Conservation (phyloP, 345 rosid genomes). For the Draba incana region DNA sequence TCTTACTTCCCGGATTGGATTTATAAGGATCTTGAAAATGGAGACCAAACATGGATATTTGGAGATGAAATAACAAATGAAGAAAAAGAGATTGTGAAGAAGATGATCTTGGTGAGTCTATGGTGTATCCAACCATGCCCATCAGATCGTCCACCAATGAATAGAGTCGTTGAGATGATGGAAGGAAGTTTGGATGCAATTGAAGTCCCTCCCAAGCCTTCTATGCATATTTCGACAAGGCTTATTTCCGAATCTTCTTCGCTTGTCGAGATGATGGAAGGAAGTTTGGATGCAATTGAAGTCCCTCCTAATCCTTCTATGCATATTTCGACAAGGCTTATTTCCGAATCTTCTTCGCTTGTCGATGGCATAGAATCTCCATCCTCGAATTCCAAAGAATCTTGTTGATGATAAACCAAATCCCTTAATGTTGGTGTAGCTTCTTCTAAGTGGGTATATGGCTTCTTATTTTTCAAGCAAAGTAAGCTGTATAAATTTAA, state of each 20-base stretch:
- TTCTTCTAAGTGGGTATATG: too few species aligned
- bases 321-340: neutral
- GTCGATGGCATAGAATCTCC: too few species aligned
- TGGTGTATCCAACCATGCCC: too few species aligned
- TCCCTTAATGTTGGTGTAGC: too few species aligned
- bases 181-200: constrained; percentile 12
- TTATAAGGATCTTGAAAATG: constrained; percentile 11
- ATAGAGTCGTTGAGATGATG: constrained; percentile 5
- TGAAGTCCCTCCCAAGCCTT: constrained; percentile 8
- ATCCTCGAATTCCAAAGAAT: too few species aligned
- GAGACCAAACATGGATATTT: neutral
- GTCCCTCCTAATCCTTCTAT: constrained; percentile 1
- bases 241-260: neutral
- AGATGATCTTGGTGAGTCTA: too few species aligned
- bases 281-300: constrained; percentile 1
- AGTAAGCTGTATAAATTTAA: too few species aligned
- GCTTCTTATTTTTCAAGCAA: too few species aligned
- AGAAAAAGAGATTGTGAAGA: too few species aligned
- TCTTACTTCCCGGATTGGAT: constrained; percentile 18
- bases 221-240: neutral
- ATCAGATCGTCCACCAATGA: too few species aligned
- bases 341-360: neutral
- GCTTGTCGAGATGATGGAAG: constrained; percentile 17
- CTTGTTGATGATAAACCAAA: too few species aligned
- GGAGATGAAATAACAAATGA: neutral